phyloP scores from a whole-genome alignment of 164 flowering plant species.

The Kingdonia uniflora region DNA sequence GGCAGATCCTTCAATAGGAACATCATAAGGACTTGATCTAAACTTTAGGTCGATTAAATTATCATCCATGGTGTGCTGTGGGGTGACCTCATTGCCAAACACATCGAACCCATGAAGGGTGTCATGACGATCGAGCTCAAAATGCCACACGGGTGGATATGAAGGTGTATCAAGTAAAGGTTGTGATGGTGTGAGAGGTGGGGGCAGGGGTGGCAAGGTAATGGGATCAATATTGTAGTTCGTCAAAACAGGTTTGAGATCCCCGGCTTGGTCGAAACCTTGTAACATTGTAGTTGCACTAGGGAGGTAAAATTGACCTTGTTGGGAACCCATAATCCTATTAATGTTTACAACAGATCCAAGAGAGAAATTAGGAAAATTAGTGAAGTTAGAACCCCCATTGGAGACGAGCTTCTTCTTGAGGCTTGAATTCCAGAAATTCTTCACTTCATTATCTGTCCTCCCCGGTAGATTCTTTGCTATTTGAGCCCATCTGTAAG shows the following conservation, averaged over 20 bases:
- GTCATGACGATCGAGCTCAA: constrained; percentile 9
- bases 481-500: constrained; percentile 82
- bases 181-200: constrained; percentile 10
- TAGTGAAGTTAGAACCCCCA: constrained; percentile 11
- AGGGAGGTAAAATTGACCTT: constrained; percentile 19
- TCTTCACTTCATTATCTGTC: constrained; percentile 94
- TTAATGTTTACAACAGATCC: constrained; percentile 21
- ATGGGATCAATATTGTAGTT: constrained; percentile 11
- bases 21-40: no score
- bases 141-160: constrained; percentile 18
- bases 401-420: constrained; percentile 61
- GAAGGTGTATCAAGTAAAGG: constrained; percentile 10
- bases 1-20: no score
- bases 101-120: neutral
- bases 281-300: constrained; percentile 15
- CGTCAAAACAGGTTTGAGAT: constrained; percentile 9
- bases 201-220: constrained; percentile 6
- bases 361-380: constrained; percentile 7
- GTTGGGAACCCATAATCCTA: constrained; percentile 15
- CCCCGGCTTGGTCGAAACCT: constrained; percentile 14
- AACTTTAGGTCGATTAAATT: no score
- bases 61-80: neutral
- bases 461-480: constrained; percentile 86
- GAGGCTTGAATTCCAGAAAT: constrained; percentile 87
- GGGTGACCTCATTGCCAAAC: neutral